Conservation (phyloP, 306 rosid genomes). For the Neltuma alba region DNA sequence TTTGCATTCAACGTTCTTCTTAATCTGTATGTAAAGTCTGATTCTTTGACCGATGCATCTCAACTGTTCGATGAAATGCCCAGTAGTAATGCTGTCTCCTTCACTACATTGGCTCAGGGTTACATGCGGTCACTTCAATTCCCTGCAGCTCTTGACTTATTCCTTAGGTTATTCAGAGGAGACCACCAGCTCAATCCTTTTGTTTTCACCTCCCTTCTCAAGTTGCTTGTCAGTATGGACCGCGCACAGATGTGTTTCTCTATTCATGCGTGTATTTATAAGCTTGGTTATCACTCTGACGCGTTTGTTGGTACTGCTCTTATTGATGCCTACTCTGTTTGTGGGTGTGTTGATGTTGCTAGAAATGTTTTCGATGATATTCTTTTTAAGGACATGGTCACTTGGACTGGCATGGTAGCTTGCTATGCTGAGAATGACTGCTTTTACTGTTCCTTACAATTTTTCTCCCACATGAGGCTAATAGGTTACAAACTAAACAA, state of each 20-base stretch:
- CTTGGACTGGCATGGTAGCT: slow-evolving; percentile 9
- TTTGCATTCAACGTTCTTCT: not conserved
- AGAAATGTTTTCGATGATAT: not conserved
- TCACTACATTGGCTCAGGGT: not conserved
- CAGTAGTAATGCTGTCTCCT: not conserved
- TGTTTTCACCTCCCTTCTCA: not conserved
- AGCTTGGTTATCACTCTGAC: not conserved
- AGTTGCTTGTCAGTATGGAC: slow-evolving; percentile 1
- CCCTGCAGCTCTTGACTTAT: not conserved
- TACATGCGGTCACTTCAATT: not conserved
- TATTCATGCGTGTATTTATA: not conserved
- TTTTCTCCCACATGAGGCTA: not conserved
- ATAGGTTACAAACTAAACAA: not conserved
- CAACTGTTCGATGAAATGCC: slow-evolving; percentile 2
- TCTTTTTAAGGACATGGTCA: not conserved
- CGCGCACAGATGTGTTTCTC: not conserved
- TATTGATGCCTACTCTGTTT: slow-evolving; percentile 2
- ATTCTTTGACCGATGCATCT: not conserved
- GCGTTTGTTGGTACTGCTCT: not conserved
- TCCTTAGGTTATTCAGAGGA: not conserved
- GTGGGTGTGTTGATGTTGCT: not conserved
- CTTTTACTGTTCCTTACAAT: not conserved
- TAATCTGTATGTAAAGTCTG: not conserved
- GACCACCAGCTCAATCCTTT: not conserved
- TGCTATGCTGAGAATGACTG: not conserved